Evolutionary conservation across 306 rosid genomes (phyloP), one percentile per base, ranked within the genome.

Genomic region (Astragalus glycyphyllos): DNA sequence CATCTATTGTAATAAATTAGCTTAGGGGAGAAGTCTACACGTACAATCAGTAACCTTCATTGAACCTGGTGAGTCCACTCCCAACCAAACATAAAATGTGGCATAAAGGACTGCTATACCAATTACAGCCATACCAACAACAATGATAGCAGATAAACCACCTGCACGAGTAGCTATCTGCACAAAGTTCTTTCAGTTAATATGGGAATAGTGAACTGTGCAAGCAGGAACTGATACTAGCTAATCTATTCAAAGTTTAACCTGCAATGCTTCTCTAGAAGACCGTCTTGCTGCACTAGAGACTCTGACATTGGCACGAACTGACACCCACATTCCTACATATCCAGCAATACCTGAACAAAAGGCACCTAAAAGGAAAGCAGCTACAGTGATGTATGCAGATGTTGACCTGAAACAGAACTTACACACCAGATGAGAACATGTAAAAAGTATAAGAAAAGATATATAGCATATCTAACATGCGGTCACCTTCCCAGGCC

Each of bases 271-370:
- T 87, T 94, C 99, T 78, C 99, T 87, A 23, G 97, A 90, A 82
- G 99, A 94, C 77, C 99, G 89, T 55, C 99, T 89, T 2, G 99
- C 99, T 69, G 97, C 97, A 85, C 96, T 94, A 79, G 99, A 91
- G 65, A 94, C 99, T 77, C 99, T 81, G 62, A 94, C 99, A 81
- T 94, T 94, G 63, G 99, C 99, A 79, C 99, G 97, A 80, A 94
- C 99, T 41, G 99, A 94, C 41, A 94, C 99, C 99, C 99, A 94
- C 97, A 94, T 94, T 54, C 99, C 99, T 45, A 89, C 97, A 82
- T 94, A 94, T 80, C 99, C 99, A 12, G 99, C 97, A 83, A 84
- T 45, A 79, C 97, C 99, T 16, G 99, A 94, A 69, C 99, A 94
- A 74, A 94, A 58, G 68, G 99, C 97, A 70, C 97, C 99, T 81